Base-by-base conservation (phyloP, 1,139 yeast genomes). In the Candida glucosophila region DNA sequence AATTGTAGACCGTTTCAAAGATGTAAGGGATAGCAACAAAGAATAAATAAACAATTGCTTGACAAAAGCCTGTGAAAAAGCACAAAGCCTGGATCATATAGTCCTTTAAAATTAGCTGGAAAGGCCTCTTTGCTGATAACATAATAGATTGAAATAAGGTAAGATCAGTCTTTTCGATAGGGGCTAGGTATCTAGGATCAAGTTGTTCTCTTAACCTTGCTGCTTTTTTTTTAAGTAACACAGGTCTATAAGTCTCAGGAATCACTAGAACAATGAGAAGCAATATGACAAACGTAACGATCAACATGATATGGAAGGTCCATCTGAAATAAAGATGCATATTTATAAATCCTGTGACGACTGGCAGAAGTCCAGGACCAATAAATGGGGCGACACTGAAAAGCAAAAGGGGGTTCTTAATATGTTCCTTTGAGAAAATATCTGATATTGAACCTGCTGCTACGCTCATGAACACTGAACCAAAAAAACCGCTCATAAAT, bases 11-110 rank as follows among this genome's bases (percentile, higher is more conserved):
- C 4, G 58, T 56, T 8, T 47, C 39, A 40, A 68, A 73, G 13
- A 69, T 68, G 32, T 67, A 66, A 1, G 83, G 83, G 39, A 73
- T 68, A 4, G 81, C 69, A 22, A 74, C 73, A 37, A 77, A 76
- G 43, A 73, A 76, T 39, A 76, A 46, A 42, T 76, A 77, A 13
- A 77, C 67, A 17, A 74, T 65, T 0, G 78, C 77, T 26, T 76
- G 52, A 1, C 71, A 56, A 27, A 76, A 53, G 0, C 80, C 82
- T 1, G 82, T 66, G 40, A 76, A 77, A 33, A 73, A 55, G 37
- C 83, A 75, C 12, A 78, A 52, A 2, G 70, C 58, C 11, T 61
- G 47, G 40, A 78, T 68, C 78, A 78, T 77, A 28, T 76, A 74
- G 38, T 78, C 86, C 17, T 46, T 47, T n/a, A 60, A 32, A 13